phyloP scores from a whole-genome alignment of 2,329 filamentous ascomycete species.

The Trichoderma asperellum region DNA sequence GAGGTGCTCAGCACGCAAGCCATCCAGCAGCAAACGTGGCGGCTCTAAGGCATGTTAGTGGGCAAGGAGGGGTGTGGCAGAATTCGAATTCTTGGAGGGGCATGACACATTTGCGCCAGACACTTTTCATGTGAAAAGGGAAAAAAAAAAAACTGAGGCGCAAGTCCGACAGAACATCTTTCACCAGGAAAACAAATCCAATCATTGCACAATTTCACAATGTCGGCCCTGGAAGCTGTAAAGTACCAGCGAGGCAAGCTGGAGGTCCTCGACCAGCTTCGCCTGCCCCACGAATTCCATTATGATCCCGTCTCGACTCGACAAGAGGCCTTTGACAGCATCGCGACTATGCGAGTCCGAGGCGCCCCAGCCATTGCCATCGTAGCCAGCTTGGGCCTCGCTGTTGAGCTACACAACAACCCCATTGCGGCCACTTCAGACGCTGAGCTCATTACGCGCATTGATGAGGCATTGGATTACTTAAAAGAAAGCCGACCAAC shows the following conservation, averaged over 20 bases:
- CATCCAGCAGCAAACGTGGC: conserved; percentile 12
- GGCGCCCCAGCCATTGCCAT: conserved; percentile 95
- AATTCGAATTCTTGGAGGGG: conserved; percentile 39
- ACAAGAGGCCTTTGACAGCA: conserved; percentile 79
- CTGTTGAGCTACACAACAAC: conserved; percentile 75
- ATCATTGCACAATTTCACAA: conserved; percentile 34
- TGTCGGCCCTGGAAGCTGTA: conserved; percentile 74
- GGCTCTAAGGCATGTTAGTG: conserved; percentile 9
- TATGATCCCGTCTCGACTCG: conserved; percentile 73
- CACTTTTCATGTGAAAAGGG: conserved; percentile 12
- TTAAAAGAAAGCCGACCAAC: conserved; percentile 88
- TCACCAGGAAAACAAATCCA: neutral
- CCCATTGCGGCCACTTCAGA: conserved; percentile 48
- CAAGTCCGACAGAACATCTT: neutral
- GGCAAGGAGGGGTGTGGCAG: conserved; percentile 38
- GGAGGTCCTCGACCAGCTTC: conserved; percentile 81
- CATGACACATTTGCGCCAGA: conserved; percentile 13
- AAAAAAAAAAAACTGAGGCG: conserved; percentile 4
- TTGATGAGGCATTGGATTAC: conserved; percentile 79
- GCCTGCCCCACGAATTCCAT: conserved; percentile 76
- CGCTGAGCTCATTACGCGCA: conserved; percentile 68
- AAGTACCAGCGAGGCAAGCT: conserved; percentile 73
- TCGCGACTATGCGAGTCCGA: conserved; percentile 77
- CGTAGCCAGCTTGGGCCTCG: conserved; percentile 87
- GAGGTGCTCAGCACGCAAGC: neutral